Percentiles rank a stretch among this genome's conserved stretches.
Evolutionary conservation across 345 rosid species (phyloP).

Genomic region (Salix caprea): DNA sequence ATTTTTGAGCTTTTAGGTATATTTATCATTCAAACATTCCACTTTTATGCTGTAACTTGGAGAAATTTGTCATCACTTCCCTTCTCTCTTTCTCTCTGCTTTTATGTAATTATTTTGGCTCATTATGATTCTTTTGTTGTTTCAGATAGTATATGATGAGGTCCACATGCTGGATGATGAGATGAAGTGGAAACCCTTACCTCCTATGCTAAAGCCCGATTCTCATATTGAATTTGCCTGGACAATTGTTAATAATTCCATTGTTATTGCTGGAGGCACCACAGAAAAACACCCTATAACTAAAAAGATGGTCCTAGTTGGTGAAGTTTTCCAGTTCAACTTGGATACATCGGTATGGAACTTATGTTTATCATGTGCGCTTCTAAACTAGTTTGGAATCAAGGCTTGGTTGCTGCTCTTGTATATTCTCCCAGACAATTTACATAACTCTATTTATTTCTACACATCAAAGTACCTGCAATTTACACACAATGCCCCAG

Average conservation of each 20-base stretch:
- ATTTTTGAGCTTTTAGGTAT: not conserved
- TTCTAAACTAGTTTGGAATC: not conserved
- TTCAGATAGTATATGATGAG: constrained; percentile 80
- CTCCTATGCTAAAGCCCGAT: constrained; percentile 86
- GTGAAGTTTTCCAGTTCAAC: constrained; percentile 83
- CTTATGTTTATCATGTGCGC: not conserved
- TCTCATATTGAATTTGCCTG: constrained; percentile 97
- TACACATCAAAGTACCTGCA: not conserved
- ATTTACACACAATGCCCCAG: not conserved
- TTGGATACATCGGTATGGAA: constrained; percentile 58
- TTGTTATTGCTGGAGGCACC: constrained; percentile 86
- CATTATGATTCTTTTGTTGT: constrained; percentile 1
- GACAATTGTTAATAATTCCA: constrained; percentile 78
- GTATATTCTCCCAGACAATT: not conserved
- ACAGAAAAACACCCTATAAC: constrained; percentile 91
- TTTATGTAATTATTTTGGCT: not conserved
- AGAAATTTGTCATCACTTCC: not conserved
- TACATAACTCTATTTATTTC: not conserved
- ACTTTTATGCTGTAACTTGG: not conserved
- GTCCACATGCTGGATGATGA: constrained; percentile 88
- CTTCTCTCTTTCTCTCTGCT: not conserved
- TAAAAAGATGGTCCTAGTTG: constrained; percentile 83
- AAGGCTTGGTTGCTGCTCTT: not conserved
- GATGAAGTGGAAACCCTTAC: constrained; percentile 80
- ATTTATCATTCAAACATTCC: not conserved